Conservation (phyloP, 129 eudicot genomes). For the Lactuca saligna region DNA sequence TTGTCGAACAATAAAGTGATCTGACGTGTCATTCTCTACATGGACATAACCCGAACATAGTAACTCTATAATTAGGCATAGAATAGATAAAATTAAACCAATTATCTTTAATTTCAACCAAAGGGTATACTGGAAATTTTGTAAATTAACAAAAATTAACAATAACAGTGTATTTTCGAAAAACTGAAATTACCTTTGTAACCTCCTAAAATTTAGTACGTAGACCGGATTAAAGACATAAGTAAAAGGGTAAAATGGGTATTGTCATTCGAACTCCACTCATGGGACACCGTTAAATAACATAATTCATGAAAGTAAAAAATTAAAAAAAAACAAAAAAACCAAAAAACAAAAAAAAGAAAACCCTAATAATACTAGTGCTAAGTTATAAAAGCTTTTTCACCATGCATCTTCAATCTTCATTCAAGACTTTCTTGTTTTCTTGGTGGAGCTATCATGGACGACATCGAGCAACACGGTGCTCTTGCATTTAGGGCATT, state of each 20-base stretch:
- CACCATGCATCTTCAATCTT: conserved; percentile 23
- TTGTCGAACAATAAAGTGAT: conserved; percentile 21
- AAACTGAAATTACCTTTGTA: conserved; percentile 18
- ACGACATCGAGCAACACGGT: conserved; percentile 76
- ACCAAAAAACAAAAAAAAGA: not conserved
- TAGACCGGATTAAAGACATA: conserved; percentile 3
- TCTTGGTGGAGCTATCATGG: conserved; percentile 50
- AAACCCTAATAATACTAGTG: conserved; percentile 22
- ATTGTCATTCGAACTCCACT: conserved; percentile 51
- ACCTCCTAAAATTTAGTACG: conserved; percentile 13
- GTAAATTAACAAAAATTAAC: conserved; percentile 9
- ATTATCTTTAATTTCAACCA: conserved; percentile 11
- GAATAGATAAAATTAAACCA: not conserved
- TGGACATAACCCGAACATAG: not conserved
- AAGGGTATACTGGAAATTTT: conserved; percentile 5
- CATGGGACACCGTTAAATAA: conserved; percentile 34
- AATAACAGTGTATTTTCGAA: not conserved
- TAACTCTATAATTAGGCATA: not conserved
- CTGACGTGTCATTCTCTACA: conserved; percentile 14
- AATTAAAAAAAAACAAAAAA: not conserved
- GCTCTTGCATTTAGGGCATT: conserved; percentile 94
- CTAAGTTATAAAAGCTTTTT: conserved; percentile 35
- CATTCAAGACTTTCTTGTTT: conserved; percentile 39
- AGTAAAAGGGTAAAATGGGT: conserved; percentile 26
- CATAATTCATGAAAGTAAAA: conserved; percentile 28